Evolutionary conservation across 495 filamentous ascomycete genomes (phyloP), one percentile per base, ranked within the genome.

Genomic region (Parathielavia appendiculata): DNA sequence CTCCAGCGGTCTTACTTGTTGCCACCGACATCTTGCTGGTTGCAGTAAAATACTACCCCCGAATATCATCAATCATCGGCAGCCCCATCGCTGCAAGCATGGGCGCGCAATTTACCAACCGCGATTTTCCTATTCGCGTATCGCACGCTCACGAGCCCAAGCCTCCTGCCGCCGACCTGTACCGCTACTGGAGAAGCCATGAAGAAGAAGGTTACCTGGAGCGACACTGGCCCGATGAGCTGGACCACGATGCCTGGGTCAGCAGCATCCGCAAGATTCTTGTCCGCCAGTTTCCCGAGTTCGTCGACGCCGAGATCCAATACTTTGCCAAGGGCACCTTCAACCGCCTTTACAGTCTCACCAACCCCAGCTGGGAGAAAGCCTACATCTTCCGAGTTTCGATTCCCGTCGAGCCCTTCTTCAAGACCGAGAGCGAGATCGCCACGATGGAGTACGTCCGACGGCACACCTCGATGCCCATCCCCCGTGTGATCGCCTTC

Each of bases 361-460:
- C 52, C 47, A 26, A 39, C 14, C 3, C 51, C 13, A 46, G 17
- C n/a, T 56, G 52, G 58, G 16, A 44, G 11, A 56, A 44, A 14
- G 14, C 50, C 5, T 60, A 56, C 53, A n/a, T 79, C 34, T 62
- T 79, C 39, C 74, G 77, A 1, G 64, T 79, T 11, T 63, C 72
- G 0, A 62, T 80, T 14, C 79, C 75, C 3, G 70, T 80, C 23
- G 67, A 79, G 38, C 78, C 79, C 9, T 61, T 59, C 40, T 69
- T 66, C 57, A 80, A 81, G 59, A 73, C 66, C 4, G 64, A 64
- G 30, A 77, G 76, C 62, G 79, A 82, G 63, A 79, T 79, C 5
- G 74, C 78, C 9, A 82, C 80, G 4, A 66, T 78, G 40, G 64
- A 67, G 6, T 78, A 66, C 57, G 53, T 81, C n/a, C 62, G 62